Base-by-base conservation (phyloP, 2,329 filamentous ascomycete genomes). In the Diplodia mutila region DNA sequence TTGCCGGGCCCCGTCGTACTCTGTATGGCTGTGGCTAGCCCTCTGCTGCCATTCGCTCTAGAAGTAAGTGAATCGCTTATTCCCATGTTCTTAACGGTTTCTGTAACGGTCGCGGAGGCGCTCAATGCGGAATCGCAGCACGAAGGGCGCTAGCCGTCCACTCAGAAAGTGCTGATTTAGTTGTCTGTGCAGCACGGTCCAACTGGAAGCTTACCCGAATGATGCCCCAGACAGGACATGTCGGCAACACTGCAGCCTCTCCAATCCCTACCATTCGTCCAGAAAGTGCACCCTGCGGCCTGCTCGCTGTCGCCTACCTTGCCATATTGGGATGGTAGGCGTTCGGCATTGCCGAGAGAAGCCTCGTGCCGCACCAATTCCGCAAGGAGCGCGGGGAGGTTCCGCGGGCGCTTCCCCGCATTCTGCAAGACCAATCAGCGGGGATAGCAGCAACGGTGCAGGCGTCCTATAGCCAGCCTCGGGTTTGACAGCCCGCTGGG, bases 331-430 rank as follows among this genome's bases (percentile, higher is more conserved):
- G 39, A 18, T 46, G n/a, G n/a, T 9, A n/a, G 18, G 42, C 1
- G 42, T 21, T 18, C 7, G 39, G 57, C 5, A 34, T 61, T 61
- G 18, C 57, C 57, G 57, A 61, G 25, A 61, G 46, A 25, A 1
- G 27, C 27, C 42, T 49, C 27, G 27, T 9, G 7, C 27, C 29
- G 46, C 46, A 27, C 46, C 16, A 51, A 63, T 63, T 63, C 59
- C 59, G 59, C 59, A 7, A 9, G 39, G 2, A 3, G 25, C 16
- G 64, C 64, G 64, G 64, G 21, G 27, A 7, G 5, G 23, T 66
- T 66, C 64, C 64, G 64, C 64, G 23, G 5, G 27, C 3, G 32
- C 37, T 59, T 66, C 64, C 64, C 64, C 64, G 64, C 64, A 66
- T 34, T 51, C n/a, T 21, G n/a, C 59, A 51, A 37, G 12, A 14